Evolutionary conservation across 2,329 filamentous ascomycete species (phyloP).

Genomic region (Colletotrichum salicis): DNA sequence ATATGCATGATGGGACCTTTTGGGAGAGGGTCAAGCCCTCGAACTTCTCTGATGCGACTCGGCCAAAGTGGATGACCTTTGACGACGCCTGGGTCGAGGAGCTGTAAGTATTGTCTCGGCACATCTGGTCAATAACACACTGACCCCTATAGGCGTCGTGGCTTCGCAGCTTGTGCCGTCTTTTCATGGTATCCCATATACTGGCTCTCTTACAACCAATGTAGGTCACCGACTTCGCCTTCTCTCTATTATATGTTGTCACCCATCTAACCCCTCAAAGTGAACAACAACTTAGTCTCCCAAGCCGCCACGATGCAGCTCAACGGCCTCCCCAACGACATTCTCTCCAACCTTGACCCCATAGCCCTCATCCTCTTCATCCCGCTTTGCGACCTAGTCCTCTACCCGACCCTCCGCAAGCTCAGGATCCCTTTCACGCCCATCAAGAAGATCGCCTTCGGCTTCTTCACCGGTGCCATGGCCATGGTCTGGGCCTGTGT

Average conservation of each 20-base stretch:
- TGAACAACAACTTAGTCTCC: slow-evolving; percentile 68
- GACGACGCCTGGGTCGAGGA: slow-evolving; percentile 85
- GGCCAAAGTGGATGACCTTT: slow-evolving; percentile 79
- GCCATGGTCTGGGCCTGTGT: slow-evolving; percentile 69
- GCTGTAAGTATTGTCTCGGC: slow-evolving; percentile 48
- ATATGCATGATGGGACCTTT: slow-evolving; percentile 66
- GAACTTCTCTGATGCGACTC: slow-evolving; percentile 61
- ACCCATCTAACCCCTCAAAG: slow-evolving; percentile 40
- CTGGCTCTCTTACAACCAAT: slow-evolving; percentile 63
- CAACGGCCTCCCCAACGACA: slow-evolving; percentile 79
- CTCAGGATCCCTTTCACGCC: slow-evolving; percentile 75
- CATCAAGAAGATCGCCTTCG: slow-evolving; percentile 79
- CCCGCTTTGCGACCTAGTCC: slow-evolving; percentile 71
- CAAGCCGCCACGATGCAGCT: slow-evolving; percentile 74
- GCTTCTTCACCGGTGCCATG: slow-evolving; percentile 71
- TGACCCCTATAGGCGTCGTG: slow-evolving; percentile 58
- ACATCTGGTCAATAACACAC: not conserved
- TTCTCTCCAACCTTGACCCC: slow-evolving; percentile 78
- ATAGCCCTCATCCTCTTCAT: slow-evolving; percentile 88
- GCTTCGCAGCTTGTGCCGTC: slow-evolving; percentile 74
- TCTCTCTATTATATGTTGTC: not conserved
- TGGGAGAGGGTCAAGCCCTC: slow-evolving; percentile 79
- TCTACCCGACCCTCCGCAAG: slow-evolving; percentile 76
- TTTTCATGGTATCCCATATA: slow-evolving; percentile 76
- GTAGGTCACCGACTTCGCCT: slow-evolving; percentile 37